Evolutionary conservation across 768 basidiomycete species (phyloP), one percentile per base, ranked within the genome.

Genomic region (Baorangia bicolor): DNA sequence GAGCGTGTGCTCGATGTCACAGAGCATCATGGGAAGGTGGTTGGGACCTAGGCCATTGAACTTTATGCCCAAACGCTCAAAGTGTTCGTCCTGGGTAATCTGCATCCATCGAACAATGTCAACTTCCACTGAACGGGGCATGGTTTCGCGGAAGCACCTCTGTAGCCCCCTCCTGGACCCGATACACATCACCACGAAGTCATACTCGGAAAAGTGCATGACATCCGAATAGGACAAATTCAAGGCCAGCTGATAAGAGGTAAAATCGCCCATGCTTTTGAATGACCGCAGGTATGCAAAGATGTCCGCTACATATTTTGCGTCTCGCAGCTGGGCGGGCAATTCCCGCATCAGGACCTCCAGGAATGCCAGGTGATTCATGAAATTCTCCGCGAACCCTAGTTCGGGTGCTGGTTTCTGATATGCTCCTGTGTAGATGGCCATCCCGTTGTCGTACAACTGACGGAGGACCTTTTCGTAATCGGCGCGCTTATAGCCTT

Each of bases 221-320:
- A 84, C 66, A 5, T 71, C 60, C 14, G 83, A 78, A 66, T 88
- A 88, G 11, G 81, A 80, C 23, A 87, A 73, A 55, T 79, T 80
- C 46, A 86, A 69, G 46, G 86, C 69, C 35, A 86, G 81, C 67
- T 92, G 90, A 65, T 84, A 88, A 0, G 85, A 78, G 34, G 79
- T 83, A 68, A 92, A 92, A 30, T 79, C 78, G n/a, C 85, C 90
- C 81, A 91, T 83, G 60, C 87, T 80, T 0, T 83, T 88, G 62
- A 81, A 90, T 3, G 79, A 75, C 25, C 75, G 71, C 25, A 90
- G 61, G 53, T 75, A 78, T 44, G 85, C 83, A 62, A 80, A 90
- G 23, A 88, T 77, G 58, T 92, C 86, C 21, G 77, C 81, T 61
- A 89, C 62, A 56, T 83, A 81, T 45, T 76, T 64, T n/a, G 85